Evolutionary conservation across 2,329 filamentous ascomycete genomes (phyloP), one percentile per base, ranked within the genome.

Genomic region (Aspergillus sp.): DNA sequence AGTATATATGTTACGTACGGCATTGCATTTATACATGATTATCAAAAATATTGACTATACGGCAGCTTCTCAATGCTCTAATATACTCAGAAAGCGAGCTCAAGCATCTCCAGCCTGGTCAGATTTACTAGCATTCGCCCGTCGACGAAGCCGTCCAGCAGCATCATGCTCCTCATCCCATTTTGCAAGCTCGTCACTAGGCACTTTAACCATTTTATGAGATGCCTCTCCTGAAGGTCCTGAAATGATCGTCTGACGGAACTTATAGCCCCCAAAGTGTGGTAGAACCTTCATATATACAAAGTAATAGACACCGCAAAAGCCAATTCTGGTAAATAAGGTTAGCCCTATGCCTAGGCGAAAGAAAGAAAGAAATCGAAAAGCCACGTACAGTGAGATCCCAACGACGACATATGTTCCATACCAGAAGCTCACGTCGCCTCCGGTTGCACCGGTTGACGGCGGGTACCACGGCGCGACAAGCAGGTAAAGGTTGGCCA

Each of bases 391-490:
- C 83, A 89, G 81, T 20, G 71, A 86, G 57, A 90, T 80, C 0
- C 88, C 87, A 0, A 85, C 82, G 0, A 86, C 82, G 19, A 83
- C 81, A 64, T 90, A 90, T 0, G 87, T 90, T 1, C 80, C 87
- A 62, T 90, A 91, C 84, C 85, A 91, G 71, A 91, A 91, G 53
- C 83, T 87, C 1, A 90, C 87, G 56, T 87, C 83, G 0, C 87
- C 88, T 0, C 82, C 84, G 34, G 82, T 80, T 0, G 76, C 75
- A 0, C 88, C 88, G 0, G 77, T 80, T 1, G 78, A 76, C 0
- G 88, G 89, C 2, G 88, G 88, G 62, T 86, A 88, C 88, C 88
- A 91, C 0, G 88, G 88, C 80, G 89, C 89, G 15, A 86, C 79
- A 2, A 91, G 73, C 45, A 89, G 74, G 58, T 85, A 90, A 0